Evolutionary conservation across 78 protist species (phyloP).

Genomic region (Isochrysis galbana): DNA sequence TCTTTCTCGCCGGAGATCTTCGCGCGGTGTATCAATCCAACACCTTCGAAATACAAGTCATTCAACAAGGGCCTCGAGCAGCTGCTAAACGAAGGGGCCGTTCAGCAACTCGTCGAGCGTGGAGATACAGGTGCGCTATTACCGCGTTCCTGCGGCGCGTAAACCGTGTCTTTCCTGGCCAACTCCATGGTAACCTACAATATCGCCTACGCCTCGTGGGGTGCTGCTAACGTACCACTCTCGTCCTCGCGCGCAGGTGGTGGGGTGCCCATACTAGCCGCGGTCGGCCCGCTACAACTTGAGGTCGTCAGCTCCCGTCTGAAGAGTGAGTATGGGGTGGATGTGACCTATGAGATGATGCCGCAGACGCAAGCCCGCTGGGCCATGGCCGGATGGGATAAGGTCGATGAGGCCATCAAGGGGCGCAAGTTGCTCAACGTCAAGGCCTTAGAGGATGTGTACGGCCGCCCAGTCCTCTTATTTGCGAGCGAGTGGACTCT

Average conservation of each 20-base stretch:
- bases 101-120: background rate
- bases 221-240: too few relatives aligned
- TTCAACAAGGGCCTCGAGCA: constrained; percentile 39
- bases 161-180: too few relatives aligned
- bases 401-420: background rate
- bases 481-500: background rate
- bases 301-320: constrained; percentile 6
- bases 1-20: constrained; percentile 53
- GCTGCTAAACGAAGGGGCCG: constrained; percentile 43
- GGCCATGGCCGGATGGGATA: constrained; percentile 10
- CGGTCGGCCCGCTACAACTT: constrained; percentile 48
- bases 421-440: background rate
- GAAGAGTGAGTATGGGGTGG: constrained; percentile 40
- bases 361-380: constrained; percentile 18
- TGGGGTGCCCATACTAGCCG: constrained; percentile 39
- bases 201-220: too few relatives aligned
- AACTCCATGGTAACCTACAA: too few relatives aligned
- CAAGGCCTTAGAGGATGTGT: background rate
- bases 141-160: too few relatives aligned
- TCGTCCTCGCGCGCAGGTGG: too few relatives aligned
- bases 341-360: background rate
- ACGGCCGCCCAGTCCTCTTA: constrained; percentile 45
- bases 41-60: background rate
- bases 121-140: constrained; percentile 25
- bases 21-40: background rate